Evolutionary conservation across 2,329 filamentous ascomycete species (phyloP), one percentile per base, ranked within the genome.

Genomic region (Lasiodiplodia hormozganensis): DNA sequence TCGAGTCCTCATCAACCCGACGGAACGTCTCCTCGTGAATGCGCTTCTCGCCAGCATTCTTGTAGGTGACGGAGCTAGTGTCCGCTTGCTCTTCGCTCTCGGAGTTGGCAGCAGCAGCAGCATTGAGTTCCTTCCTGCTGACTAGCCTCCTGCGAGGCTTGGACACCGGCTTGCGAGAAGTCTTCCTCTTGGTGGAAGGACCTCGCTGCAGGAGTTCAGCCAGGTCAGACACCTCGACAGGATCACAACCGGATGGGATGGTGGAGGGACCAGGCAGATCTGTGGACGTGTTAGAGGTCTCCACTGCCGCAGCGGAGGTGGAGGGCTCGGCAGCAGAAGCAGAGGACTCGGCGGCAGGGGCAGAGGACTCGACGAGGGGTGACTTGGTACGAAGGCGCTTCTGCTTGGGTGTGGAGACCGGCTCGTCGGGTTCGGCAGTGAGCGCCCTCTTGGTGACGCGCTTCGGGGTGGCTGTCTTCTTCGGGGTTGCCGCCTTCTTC

Each of bases 351-450:
- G 3, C 28, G 4, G 25, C 31, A 10, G 31, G 2, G 0, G 31
- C 8, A 2, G 31, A 31, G 1, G 31, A 31, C 31, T 31, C 31
- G 31, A 1, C 7, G 31, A 31, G 1, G 31, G 7, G 8, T 34
- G 31, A 34, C 31, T 34, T 10, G 31, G 31, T 34, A 2, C 31
- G 6, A 10, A 10, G 7, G 1, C 31, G 31, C 7, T 34, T 34
- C 7, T 0, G 31, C 31, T 2, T 2, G 7, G 8, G 31, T 0
- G 31, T 34, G 31, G 0, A 0, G 31, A 0, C 2, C 1, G 31
- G 7, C 31, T 34, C 31, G 1, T 34, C 31, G 6, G 8, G 31
- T 0, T 34, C 31, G 8, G 31, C 8, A 10, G 31, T 34, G 31
- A 34, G 8, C 8, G 8, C 8, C 0, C 31, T 34, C 31, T 34